These are phyloP conservation scores for Penicillium sp. DNA, from an alignment of 2,329 filamentous ascomycete species.

Conservation along the genomic window DNA sequence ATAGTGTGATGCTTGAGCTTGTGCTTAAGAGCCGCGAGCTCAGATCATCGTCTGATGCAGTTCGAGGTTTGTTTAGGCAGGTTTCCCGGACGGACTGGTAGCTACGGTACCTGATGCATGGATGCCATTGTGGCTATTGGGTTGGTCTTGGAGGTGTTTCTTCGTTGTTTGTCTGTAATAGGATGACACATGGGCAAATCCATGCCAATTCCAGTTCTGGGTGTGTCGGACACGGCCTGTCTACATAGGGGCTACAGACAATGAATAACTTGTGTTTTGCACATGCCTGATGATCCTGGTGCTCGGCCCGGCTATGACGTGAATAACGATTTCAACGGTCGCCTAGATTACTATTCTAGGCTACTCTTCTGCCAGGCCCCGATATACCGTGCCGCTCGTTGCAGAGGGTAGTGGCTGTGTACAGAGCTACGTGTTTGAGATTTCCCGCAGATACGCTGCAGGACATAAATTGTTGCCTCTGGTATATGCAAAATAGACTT, in stretches of 20 bases:
- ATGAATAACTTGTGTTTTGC: not conserved
- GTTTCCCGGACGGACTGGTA: not conserved
- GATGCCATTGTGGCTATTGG: not conserved
- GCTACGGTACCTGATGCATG: not conserved
- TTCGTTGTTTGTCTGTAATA: not conserved
- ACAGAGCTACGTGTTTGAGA: not conserved
- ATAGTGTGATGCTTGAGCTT: not conserved
- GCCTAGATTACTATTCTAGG: slow-evolving; percentile 5
- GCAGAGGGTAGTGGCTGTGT: slow-evolving; percentile 8
- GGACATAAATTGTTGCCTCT: not conserved
- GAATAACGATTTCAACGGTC: not conserved
- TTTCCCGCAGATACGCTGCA: not conserved
- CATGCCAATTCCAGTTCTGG: not conserved
- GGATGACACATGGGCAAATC: not conserved
- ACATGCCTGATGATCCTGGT: slow-evolving; percentile 1
- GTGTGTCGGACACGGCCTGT: not conserved
- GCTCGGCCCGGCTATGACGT: not conserved
- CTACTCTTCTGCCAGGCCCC: slow-evolving; percentile 1
- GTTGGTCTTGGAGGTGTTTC: not conserved
- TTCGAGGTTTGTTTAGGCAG: not conserved
- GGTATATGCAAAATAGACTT: not conserved
- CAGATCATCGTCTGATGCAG: not conserved
- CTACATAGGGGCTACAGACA: not conserved
- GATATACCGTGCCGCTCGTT: not conserved
- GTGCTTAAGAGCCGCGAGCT: slow-evolving; percentile 1